Base-by-base conservation (phyloP, 352 stramenopile species). In the Globisporangium spinosum region DNA sequence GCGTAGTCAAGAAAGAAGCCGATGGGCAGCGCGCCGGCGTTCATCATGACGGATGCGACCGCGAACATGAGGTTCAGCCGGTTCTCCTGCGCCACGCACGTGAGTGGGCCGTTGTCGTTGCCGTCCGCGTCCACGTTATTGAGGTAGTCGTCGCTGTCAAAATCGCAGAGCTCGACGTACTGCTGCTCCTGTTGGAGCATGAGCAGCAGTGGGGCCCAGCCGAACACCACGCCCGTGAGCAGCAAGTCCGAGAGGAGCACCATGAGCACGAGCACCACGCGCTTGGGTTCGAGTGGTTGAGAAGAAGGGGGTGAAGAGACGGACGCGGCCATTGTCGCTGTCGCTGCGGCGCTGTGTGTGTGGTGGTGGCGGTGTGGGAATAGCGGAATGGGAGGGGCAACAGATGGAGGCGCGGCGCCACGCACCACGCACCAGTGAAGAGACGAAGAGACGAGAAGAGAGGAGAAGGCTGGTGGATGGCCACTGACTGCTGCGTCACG, bases 51-150 rank as follows among this genome's bases (percentile, higher is more conserved):
- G 3, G 85, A 88, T 20, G 86, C 89, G 17, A 93, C 77, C 3
- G 86, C 84, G 51, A 94, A 97, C 66, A 95, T 86, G 75, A 97
- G 82, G 69, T 95, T 94, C n/a, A 95, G 77, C n/a, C 75, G 73
- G 70, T 93, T 94, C 65, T 95, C 86, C 69, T 97, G 89, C 9
- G 69, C 82, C 29, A 83, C 72, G 60, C 89, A 96, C 29, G 75
- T 73, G 49, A 58, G 53, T 13, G 45, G 64, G 10, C 47, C 58
- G 10, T 62, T 71, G 47, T 68, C 38, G 27, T 66, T 57, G 40
- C 29, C 72, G 5, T 68, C 65, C 40, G 40, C 40, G 15, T 49
- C 40, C 40, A 49, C 40, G 32, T 60, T 61, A 15, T 27, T 47
- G 5, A 57, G 65, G 22, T 61, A 61, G 22, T 70, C 57, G 63